Base-by-base conservation (phyloP, 164 flowering plant species). In the Liquidambar formosana region DNA sequence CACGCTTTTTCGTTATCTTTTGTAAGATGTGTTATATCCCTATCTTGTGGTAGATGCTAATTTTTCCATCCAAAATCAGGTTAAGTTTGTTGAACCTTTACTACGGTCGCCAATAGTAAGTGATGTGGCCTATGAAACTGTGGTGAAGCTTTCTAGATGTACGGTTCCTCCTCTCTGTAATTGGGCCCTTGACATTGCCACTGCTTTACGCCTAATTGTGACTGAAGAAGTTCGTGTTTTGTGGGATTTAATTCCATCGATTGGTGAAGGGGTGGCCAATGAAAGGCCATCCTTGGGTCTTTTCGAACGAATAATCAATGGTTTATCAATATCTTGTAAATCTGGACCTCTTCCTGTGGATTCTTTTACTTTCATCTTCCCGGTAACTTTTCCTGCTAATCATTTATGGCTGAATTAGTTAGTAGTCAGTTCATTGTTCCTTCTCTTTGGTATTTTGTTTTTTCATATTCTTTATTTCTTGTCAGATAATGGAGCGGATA, bases 261-360 rank as follows among this genome's bases (percentile, higher is more conserved):
- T 67, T 73, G 76, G 68, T 66, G 94, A 78, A 19, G 81, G 71
- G 49, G 89, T 77, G 52, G 61, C 67, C 28, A 76, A 66, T 65
- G 89, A 71, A 63, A 81, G 61, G 54, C 87, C 82, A 28, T 77
- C 83, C 2, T 52, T 80, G 70, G 81, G 97, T 71, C 89, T 93
- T 59, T 92, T 96, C 80, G 93, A 92, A 69, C 82, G 93, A 68
- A 79, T 93, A 52, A 65, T 88, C 27, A 69, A 70, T 70, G 99
- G 89, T 25, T 70, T 96, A 26, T 80, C 82, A 41, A 56, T 80
- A 25, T 90, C 99, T 45, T 96, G 98, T 77, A 90, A 86, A 83
- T 71, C 78, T 72, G 98, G 99, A 58, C 89, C 97, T 63, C 91
- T 96, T 76, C 99, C 99, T 19, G 98, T 92, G 8, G 99, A 96